These are phyloP conservation scores for Geotrichum candidum DNA, from an alignment of 1,139 yeast species.

Conservation along the genomic window DNA sequence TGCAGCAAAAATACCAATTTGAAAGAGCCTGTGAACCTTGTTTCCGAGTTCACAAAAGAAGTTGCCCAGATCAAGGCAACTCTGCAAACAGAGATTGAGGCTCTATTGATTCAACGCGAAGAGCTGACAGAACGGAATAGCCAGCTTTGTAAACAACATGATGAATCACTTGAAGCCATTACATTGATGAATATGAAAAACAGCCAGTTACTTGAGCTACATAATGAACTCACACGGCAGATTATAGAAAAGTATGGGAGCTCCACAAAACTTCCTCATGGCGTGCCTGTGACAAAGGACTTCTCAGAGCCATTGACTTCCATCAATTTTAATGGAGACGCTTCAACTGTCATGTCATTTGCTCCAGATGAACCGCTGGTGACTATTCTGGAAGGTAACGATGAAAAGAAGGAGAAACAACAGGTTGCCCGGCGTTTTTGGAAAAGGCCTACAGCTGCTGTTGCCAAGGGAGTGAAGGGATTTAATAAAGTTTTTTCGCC, in stretches of 20 bases:
- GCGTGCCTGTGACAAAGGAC: not conserved
- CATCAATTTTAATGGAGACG: constrained; percentile 28
- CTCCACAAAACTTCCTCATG: not conserved
- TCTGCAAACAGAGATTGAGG: constrained; percentile 32
- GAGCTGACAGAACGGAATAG: constrained; percentile 30
- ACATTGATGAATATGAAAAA: not conserved
- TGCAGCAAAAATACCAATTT: constrained; percentile 13
- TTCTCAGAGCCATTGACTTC: constrained; percentile 20
- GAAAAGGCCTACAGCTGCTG: constrained; percentile 29
- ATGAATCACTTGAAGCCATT: not conserved
- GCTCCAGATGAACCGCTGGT: not conserved
- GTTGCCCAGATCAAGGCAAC: constrained; percentile 26
- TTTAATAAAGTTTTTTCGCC: constrained; percentile 33
- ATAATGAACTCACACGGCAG: not conserved
- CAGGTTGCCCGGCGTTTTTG: constrained; percentile 31
- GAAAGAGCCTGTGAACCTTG: constrained; percentile 21
- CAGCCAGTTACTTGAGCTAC: constrained; percentile 1
- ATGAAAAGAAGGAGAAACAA: constrained; percentile 22
- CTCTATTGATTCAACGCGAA: constrained; percentile 31
- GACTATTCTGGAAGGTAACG: constrained; percentile 13
- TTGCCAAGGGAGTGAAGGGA: constrained; percentile 31
- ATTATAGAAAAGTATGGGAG: not conserved
- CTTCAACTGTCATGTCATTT: not conserved
- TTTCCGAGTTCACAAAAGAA: constrained; percentile 26
- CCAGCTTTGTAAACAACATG: constrained; percentile 24